These are phyloP conservation scores for Fusarium nurragi DNA, from an alignment of 2,329 filamentous ascomycete species.

Conservation along the genomic window DNA sequence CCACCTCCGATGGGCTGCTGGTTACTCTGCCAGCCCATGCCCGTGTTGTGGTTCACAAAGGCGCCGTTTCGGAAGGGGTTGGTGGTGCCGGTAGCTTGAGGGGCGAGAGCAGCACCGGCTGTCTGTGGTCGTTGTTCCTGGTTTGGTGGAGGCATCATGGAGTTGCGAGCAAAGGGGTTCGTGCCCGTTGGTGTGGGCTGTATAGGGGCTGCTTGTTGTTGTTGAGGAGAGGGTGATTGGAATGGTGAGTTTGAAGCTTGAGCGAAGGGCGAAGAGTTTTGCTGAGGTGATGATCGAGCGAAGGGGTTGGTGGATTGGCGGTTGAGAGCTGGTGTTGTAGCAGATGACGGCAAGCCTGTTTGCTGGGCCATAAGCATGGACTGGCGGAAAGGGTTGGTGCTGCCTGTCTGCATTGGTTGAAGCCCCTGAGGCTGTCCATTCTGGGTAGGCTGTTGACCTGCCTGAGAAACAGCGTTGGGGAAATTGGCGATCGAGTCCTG, in stretches of 20 bases:
- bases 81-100: conserved; percentile 86
- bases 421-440: conserved; percentile 37
- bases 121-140: conserved; percentile 58
- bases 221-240: conserved; percentile 53
- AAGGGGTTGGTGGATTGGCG: conserved; percentile 88
- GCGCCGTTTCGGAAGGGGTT: conserved; percentile 94
- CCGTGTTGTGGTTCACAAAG: conserved; percentile 89
- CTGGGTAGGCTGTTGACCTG: conserved; percentile 32
- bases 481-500: conserved; percentile 58
- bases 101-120: conserved; percentile 63
- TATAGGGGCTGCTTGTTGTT: conserved; percentile 51
- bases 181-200: conserved; percentile 64
- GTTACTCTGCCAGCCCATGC: conserved; percentile 86
- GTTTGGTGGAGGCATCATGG: conserved; percentile 42
- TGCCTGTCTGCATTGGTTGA: conserved; percentile 50
- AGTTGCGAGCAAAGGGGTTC: conserved; percentile 66
- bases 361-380: conserved; percentile 78
- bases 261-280: conserved; percentile 50
- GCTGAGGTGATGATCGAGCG: conserved; percentile 70
- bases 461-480: conserved; percentile 47
- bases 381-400: conserved; percentile 92
- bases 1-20: conserved; percentile 83
- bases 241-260: conserved; percentile 54
- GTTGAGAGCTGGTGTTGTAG: conserved; percentile 54
- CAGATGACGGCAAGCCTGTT: conserved; percentile 60